Base-by-base conservation (phyloP, 257 asterid species). In the Leonotis leonurus region DNA sequence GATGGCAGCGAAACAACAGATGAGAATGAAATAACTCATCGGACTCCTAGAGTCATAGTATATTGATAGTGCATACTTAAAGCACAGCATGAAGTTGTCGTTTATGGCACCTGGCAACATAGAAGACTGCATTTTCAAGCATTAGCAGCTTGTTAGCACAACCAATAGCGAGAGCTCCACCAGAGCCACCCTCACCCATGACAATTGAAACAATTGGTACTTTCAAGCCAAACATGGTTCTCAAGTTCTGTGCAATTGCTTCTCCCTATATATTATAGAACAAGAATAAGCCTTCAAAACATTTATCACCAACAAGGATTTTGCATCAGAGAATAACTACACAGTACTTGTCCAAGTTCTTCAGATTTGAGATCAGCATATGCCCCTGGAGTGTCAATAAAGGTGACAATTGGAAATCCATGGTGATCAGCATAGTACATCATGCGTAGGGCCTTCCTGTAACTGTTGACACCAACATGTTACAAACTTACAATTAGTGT, bases 111-210 rank as follows among this genome's bases (percentile, higher is more conserved):
- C 96, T 90, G 80, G 97, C 97, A 63, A 90, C 97, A 56, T 83
- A 90, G 83, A 87, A 88, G 75, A 90, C 96, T 7, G 96, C 86
- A 70, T 90, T 90, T 85, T 90, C 97, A 73, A 90, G 95, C 97
- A 90, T 88, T 40, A 87, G 66, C 64, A 90, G 73, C 80, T 85
- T 88, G 79, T 90, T 90, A 65, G 86, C 95, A 76, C 97, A 90
- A 64, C 87, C 96, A 76, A 90, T 87, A 35, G 96, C 97, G 72
- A 90, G 80, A 77, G 97, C 97, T 69, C 97, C 97, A 73, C 97
- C 97, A 63, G 97, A 88, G 53, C 97, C 97, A 55, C 97, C 97
- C 83, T 90, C 97, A n/a, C 97, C 97, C 4, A 90, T 77, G 68
- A 90, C 90, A 74, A 90, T 83, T 41, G 96, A 85, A 60, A 87